Conservation (phyloP, 257 asterid genomes). For the Solanum ahanhuiri region DNA sequence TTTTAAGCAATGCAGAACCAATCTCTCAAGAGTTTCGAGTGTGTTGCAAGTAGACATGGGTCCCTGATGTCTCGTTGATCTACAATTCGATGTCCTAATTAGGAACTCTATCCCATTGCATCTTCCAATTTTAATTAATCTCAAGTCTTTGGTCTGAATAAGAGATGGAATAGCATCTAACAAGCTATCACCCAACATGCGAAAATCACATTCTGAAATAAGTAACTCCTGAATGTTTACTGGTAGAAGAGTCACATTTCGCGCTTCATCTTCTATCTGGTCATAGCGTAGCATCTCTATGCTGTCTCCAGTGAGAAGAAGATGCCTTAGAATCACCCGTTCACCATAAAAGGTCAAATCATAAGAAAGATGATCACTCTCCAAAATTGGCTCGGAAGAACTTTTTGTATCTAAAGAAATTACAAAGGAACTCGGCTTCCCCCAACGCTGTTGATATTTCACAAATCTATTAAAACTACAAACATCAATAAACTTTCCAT, state of each 20-base stretch:
- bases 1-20: neutral
- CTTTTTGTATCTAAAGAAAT: neutral
- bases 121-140: neutral
- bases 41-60: neutral
- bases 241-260: conserved; percentile 6
- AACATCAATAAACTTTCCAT: neutral
- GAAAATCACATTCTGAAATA: neutral
- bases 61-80: neutral
- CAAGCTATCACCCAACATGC: neutral
- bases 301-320: neutral
- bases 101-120: conserved; percentile 11
- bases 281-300: neutral
- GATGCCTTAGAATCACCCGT: neutral
- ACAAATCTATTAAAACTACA: neutral
- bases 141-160: neutral
- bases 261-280: neutral
- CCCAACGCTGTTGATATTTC: neutral
- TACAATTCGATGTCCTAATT: neutral
- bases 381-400: neutral
- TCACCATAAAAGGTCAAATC: neutral
- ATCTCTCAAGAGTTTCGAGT: neutral
- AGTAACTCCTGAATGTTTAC: neutral
- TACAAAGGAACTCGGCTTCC: neutral
- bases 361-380: neutral
- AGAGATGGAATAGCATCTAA: conserved; percentile 8